Evolutionary conservation across 2,329 filamentous ascomycete genomes (phyloP).

Genomic region (Beauveria brongniartii): DNA sequence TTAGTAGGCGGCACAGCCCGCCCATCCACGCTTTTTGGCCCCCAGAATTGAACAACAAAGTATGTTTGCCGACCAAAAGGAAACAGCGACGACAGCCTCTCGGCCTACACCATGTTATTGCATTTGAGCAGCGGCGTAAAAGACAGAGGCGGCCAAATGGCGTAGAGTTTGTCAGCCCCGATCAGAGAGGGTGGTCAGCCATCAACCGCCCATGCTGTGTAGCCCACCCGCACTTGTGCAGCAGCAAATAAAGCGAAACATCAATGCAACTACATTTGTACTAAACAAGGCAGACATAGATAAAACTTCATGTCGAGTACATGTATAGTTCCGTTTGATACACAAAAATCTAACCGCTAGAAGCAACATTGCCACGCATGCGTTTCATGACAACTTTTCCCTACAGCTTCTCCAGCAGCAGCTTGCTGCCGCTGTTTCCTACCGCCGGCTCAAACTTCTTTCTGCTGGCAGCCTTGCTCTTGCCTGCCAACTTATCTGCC

Average conservation of each 20-base stretch:
- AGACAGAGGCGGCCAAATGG: neutral
- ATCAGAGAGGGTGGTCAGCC: neutral
- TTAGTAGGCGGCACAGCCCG: neutral
- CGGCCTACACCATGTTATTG: neutral
- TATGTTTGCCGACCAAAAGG: neutral
- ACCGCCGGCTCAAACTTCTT: constrained; percentile 37
- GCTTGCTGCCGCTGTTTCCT: constrained; percentile 54
- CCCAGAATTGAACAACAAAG: neutral
- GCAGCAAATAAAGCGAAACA: neutral
- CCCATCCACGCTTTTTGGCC: neutral
- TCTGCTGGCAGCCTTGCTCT: constrained; percentile 22
- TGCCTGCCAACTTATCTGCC: constrained; percentile 34
- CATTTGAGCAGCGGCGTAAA: neutral
- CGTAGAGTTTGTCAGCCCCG: neutral
- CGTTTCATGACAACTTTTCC: constrained; percentile 5
- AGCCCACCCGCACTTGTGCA: neutral
- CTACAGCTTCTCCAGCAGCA: constrained; percentile 51
- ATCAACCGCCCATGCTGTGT: constrained; percentile 2
- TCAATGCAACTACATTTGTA: neutral
- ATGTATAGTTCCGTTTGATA: constrained; percentile 3
- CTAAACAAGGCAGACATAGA: neutral
- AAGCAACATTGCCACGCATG: neutral
- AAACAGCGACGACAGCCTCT: neutral
- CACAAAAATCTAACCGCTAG: constrained; percentile 6
- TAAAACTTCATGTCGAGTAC: constrained; percentile 1